Evolutionary conservation across 208 protist genomes (phyloP), one percentile per base, ranked within the genome.

Genomic region (Plasmodiophora brassicae): DNA sequence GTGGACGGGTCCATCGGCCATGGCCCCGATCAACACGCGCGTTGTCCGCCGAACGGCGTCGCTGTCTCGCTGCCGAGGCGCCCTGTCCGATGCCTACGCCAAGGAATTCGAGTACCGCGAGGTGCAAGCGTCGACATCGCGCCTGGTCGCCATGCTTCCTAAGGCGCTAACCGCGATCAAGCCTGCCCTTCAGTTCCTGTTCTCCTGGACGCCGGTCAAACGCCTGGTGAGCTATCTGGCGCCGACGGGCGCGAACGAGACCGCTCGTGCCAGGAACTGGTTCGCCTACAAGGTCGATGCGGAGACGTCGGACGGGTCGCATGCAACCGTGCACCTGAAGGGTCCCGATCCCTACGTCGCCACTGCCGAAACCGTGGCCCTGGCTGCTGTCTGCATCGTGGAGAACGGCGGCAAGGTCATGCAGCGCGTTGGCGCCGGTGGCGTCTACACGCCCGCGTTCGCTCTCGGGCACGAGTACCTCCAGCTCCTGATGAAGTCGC

Each of bases 361-460:
- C n/a, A 78, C 65, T 32, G 65, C 14, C 20, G 65, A 78, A 78
- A 78, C 65, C 20, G 65, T 38, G 41, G 65, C n/a, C 5, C 65
- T 38, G 41, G 65, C 65, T 14, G 65, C 65, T 44, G 41, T 78
- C n/a, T 78, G 65, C n/a, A 78, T 78, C 41, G 32, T 78, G 14
- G 65, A 78, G 65, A 32, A 78, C n/a, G 14, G 41, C 10, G 65
- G 41, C 10, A 32, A 5, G 5, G 5, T 78, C 5, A 14, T 78
- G n/a, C 14, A 32, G 14, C 32, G 41, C 32, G 10, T 78, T 14
- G n/a, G n/a, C 65, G 65, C 32, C n/a, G 65, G 65, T 78, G 65
- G 65, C 5, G 65, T 78, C 65, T 78, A 44, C n/a, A 78, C 65
- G 32, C 65, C 65, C 41, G 65, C 65, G n/a, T 78, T 36, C 65